Evolutionary conservation across 78 protist species (phyloP).

Genomic region (Emiliania huxleyi): DNA sequence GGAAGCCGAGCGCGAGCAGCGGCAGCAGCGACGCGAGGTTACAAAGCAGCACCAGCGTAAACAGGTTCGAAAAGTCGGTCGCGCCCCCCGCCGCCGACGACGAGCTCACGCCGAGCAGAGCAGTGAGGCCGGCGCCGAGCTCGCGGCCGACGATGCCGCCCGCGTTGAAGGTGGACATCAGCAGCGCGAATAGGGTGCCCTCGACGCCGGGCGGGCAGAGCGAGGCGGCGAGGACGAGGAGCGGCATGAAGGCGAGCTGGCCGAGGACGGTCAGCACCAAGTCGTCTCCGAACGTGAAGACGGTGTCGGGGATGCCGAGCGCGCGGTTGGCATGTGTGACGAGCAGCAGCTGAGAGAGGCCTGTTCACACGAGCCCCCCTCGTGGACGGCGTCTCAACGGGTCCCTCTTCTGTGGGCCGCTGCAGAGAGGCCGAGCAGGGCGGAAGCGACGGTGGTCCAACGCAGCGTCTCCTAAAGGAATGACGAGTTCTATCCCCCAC

Average conservation of each 20-base stretch:
- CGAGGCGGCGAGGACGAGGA: conserved; percentile 16
- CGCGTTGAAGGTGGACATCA: neutral
- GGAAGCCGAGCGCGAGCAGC: neutral
- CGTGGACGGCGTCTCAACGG: no score
- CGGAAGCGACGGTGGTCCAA: no score
- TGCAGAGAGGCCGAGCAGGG: no score
- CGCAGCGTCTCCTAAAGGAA: no score
- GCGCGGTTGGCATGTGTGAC: neutral
- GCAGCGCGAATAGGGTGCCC: neutral
- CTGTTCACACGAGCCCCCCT: no score
- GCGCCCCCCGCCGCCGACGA: neutral
- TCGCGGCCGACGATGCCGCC: neutral
- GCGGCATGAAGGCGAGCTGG: neutral
- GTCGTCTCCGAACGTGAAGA: neutral
- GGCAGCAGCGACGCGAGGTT: neutral
- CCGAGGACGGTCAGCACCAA: neutral
- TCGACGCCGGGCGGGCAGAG: conserved; percentile 31
- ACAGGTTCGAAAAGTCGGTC: neutral
- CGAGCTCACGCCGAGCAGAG: neutral
- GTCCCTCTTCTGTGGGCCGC: no score
- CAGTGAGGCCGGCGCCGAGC: conserved; percentile 25
- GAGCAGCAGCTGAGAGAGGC: neutral
- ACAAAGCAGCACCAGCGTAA: neutral
- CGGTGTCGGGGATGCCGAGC: neutral
- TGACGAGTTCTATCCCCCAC: no score